phyloP scores from a whole-genome alignment of 2,329 filamentous ascomycete genomes.

The Grosmannia clavigera region DNA sequence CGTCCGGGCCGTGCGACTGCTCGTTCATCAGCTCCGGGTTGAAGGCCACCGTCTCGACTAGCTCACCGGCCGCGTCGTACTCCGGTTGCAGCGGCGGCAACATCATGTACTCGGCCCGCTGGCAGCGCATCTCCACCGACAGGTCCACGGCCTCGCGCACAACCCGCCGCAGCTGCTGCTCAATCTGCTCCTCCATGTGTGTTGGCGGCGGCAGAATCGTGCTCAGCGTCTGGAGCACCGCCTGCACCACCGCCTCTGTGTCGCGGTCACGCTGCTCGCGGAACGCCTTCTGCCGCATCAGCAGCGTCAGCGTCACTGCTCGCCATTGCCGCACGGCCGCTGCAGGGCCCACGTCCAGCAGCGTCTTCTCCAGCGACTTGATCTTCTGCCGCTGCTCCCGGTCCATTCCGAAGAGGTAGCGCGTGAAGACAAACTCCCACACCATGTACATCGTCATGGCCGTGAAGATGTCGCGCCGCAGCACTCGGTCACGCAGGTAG shows the following conservation, averaged over 20 bases:
- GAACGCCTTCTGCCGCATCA: slow-evolving; percentile 72
- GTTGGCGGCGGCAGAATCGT: slow-evolving; percentile 77
- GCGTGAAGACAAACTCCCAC: slow-evolving; percentile 96
- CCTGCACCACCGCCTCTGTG: slow-evolving; percentile 89
- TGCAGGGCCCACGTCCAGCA: slow-evolving; percentile 75
- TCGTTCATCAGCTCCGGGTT: slow-evolving; percentile 94
- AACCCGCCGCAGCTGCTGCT: slow-evolving; percentile 75
- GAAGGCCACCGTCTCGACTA: slow-evolving; percentile 79
- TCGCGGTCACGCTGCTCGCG: slow-evolving; percentile 72
- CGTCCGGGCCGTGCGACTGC: slow-evolving; percentile 33
- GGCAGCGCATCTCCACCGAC: slow-evolving; percentile 92
- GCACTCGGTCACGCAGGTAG: slow-evolving; percentile 78
- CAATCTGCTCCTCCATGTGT: slow-evolving; percentile 67
- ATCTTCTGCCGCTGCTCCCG: slow-evolving; percentile 94
- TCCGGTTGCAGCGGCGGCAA: slow-evolving; percentile 87
- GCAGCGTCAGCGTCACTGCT: slow-evolving; percentile 81
- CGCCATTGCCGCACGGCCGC: slow-evolving; percentile 96
- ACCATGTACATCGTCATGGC: slow-evolving; percentile 98
- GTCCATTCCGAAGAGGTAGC: slow-evolving; percentile 98
- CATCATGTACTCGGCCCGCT: slow-evolving; percentile 97
- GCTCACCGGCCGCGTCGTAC: slow-evolving; percentile 85
- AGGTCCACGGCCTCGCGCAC: slow-evolving; percentile 80
- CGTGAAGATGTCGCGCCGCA: slow-evolving; percentile 91
- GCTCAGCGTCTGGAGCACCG: slow-evolving; percentile 73
- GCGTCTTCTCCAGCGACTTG: slow-evolving; percentile 85